phyloP scores from a whole-genome alignment of 257 asterid genomes.

The Capsicum chinense region DNA sequence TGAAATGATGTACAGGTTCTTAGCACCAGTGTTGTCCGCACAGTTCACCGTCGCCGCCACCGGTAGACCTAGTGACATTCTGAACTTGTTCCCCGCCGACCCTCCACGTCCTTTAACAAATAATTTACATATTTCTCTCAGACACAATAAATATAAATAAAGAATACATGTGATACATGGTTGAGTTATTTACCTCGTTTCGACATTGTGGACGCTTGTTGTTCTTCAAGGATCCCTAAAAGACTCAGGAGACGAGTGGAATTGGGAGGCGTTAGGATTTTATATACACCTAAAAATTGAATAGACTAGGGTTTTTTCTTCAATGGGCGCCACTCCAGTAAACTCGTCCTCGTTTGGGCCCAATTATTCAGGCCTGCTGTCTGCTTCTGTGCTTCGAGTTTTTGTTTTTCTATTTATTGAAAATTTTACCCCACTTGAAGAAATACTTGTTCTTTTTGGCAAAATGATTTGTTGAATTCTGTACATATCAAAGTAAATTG shows the following conservation, averaged over 20 bases:
- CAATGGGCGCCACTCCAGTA: not conserved
- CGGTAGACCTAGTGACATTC: constrained; percentile 74
- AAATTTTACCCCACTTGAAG: too few species aligned
- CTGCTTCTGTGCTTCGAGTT: not conserved
- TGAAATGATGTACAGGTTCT: constrained; percentile 69
- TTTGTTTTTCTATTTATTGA: too few species aligned
- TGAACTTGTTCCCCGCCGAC: constrained; percentile 66
- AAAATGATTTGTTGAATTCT: too few species aligned
- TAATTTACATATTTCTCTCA: not conserved
- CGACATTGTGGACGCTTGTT: constrained; percentile 42
- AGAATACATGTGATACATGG: not conserved
- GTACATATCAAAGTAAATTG: too few species aligned
- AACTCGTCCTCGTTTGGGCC: not conserved
- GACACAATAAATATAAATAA: not conserved
- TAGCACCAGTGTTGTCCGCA: constrained; percentile 70
- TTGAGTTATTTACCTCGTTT: constrained; percentile 54
- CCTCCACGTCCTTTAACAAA: constrained; percentile 62
- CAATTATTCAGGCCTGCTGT: not conserved
- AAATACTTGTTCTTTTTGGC: too few species aligned
- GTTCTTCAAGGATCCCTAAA: constrained; percentile 5
- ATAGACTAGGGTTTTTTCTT: constrained; percentile 5
- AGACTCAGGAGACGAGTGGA: not conserved
- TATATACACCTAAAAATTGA: constrained; percentile 1
- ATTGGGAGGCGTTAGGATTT: constrained; percentile 37
- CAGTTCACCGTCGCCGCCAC: constrained; percentile 81